Conservation (phyloP, 306 rosid genomes). For the Castanea crenata region DNA sequence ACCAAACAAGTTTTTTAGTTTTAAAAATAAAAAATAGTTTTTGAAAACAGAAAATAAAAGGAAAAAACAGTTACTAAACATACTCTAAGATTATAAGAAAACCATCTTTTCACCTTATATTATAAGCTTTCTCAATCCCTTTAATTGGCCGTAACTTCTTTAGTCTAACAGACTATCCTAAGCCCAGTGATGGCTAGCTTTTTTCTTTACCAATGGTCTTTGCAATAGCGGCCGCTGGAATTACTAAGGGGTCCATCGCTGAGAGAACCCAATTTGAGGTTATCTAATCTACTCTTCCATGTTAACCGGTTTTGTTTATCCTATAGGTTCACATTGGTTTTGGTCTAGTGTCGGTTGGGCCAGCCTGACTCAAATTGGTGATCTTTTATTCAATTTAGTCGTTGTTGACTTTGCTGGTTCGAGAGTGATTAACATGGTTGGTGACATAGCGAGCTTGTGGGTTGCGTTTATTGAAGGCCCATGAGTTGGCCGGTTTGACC, state of each 20-base stretch:
- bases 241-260: constrained; percentile 77
- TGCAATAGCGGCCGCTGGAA: constrained; percentile 70
- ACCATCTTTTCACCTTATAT: neutral
- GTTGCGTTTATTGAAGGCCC: constrained; percentile 35
- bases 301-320: constrained; percentile 68
- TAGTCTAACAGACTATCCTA: constrained; percentile 45
- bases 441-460: too few species aligned
- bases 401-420: constrained; percentile 40
- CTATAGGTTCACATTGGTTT: constrained; percentile 67
- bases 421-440: too few species aligned
- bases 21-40: too few species aligned
- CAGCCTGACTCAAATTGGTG: constrained; percentile 24
- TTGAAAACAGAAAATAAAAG: too few species aligned
- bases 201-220: constrained; percentile 89
- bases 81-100: neutral
- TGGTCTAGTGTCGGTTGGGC: constrained; percentile 70
- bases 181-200: constrained; percentile 40
- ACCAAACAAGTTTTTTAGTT: too few species aligned
- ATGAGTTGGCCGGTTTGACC: constrained; percentile 68
- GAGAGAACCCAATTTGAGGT: constrained; percentile 66
- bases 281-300: constrained; percentile 70
- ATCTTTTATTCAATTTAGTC: constrained; percentile 44
- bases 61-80: too few species aligned
- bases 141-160: constrained; percentile 70
- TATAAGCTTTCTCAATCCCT: neutral